A percentile compares a stretch with the other conserved stretches of the same genome.
Evolutionary conservation across 441 rosid genomes (phyloP).

Genomic region (Brassica balearica): DNA sequence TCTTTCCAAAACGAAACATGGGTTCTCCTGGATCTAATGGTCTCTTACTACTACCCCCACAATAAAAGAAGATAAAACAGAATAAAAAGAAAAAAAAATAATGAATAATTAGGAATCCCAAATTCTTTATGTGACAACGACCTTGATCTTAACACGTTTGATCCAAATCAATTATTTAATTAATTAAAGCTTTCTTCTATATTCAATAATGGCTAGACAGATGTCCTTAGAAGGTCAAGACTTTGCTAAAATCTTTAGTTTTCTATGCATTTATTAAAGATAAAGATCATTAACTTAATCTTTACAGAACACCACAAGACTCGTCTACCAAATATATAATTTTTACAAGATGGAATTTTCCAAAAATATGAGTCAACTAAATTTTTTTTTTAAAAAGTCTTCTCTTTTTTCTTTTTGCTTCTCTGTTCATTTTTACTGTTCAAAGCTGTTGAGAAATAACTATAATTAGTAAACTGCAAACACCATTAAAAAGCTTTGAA

Average conservation of each 20-base stretch:
- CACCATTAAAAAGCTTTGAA: slow-evolving; percentile 21
- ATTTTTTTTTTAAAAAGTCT: neutral
- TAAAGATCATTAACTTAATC: neutral
- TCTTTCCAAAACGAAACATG: slow-evolving; percentile 42
- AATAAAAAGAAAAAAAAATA: neutral
- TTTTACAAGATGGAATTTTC: slow-evolving; percentile 15
- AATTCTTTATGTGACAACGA: slow-evolving; percentile 44
- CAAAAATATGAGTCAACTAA: slow-evolving; percentile 30
- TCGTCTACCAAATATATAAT: neutral
- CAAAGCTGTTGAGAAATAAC: neutral
- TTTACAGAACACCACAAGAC: neutral
- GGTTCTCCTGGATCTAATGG: slow-evolving; percentile 44
- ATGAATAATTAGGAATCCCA: slow-evolving; percentile 16
- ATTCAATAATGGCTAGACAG: slow-evolving; percentile 26
- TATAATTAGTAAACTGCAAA: slow-evolving; percentile 35
- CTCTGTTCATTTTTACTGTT: slow-evolving; percentile 14
- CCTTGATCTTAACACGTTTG: slow-evolving; percentile 37
- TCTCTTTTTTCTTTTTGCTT: neutral
- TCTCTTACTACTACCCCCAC: slow-evolving; percentile 5
- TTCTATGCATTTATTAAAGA: neutral
- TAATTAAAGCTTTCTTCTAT: neutral
- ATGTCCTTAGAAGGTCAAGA: slow-evolving; percentile 21
- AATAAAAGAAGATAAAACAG: neutral
- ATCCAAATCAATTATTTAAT: slow-evolving; percentile 30
- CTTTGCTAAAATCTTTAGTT: slow-evolving; percentile 3